Evolutionary conservation across 1,284 basidiomycete genomes (phyloP).

Genomic region (Schizophyllum commune): DNA sequence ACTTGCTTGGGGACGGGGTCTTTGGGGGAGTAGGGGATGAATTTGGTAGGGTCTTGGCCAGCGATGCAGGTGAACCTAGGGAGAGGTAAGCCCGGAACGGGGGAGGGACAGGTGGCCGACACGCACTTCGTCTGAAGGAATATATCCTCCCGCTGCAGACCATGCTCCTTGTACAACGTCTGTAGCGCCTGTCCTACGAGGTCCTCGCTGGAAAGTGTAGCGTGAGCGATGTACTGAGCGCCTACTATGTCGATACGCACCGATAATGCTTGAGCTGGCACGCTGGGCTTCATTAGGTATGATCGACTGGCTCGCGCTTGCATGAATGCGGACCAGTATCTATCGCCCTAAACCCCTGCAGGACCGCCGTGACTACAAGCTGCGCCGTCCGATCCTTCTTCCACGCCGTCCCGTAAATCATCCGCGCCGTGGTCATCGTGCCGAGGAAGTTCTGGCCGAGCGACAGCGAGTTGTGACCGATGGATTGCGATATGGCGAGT

Average conservation of each 20-base stretch:
- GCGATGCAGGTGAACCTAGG: slow-evolving; percentile 61
- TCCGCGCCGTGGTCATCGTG: slow-evolving; percentile 12
- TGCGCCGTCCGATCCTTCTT: slow-evolving; percentile 65
- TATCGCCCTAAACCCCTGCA: slow-evolving; percentile 70
- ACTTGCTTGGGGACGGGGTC: slow-evolving; percentile 55
- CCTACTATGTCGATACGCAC: too few species aligned
- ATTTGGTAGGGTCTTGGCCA: slow-evolving; percentile 63
- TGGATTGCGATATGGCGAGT: background rate
- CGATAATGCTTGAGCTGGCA: slow-evolving; percentile 74
- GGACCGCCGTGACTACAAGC: slow-evolving; percentile 63
- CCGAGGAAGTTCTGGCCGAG: background rate
- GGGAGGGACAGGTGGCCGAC: background rate
- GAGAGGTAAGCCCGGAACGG: background rate
- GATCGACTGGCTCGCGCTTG: background rate
- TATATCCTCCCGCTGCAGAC: slow-evolving; percentile 52
- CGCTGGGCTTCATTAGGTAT: too few species aligned
- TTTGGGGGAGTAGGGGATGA: slow-evolving; percentile 62
- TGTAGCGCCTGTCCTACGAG: slow-evolving; percentile 68
- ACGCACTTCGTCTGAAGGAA: slow-evolving; percentile 73
- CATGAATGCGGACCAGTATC: slow-evolving; percentile 55
- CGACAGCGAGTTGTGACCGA: too few species aligned
- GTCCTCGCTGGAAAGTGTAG: slow-evolving; percentile 48
- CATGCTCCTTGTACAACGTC: slow-evolving; percentile 41
- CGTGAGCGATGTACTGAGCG: background rate
- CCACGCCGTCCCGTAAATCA: slow-evolving; percentile 70